Evolutionary conservation across 2,329 filamentous ascomycete genomes (phyloP).

Genomic region (Aspergillus felis): DNA sequence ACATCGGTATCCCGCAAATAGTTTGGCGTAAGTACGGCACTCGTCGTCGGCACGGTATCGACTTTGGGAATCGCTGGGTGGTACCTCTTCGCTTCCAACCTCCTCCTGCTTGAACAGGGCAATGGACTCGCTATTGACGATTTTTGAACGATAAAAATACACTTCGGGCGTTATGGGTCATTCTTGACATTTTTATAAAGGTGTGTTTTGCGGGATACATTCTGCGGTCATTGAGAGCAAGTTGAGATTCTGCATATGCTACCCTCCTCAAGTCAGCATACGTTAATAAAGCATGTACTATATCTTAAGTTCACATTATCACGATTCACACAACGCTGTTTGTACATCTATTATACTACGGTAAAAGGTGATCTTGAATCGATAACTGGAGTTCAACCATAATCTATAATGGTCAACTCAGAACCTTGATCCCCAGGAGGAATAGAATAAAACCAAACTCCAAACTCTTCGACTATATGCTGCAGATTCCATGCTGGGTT

Average conservation of each 20-base stretch:
- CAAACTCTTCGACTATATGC: no score
- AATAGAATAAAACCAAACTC: no score
- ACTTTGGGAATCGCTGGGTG: constrained; percentile 85
- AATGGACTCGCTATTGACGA: constrained; percentile 2
- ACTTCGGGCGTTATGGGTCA: constrained; percentile 7
- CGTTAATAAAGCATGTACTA: background rate
- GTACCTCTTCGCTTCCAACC: constrained; percentile 58
- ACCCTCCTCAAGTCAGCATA: background rate
- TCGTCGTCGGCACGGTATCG: constrained; percentile 75
- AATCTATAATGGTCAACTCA: no score
- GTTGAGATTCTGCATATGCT: background rate
- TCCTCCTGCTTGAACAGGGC: constrained; percentile 19
- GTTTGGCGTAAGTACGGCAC: constrained; percentile 84
- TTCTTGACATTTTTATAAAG: background rate
- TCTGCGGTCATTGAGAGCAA: background rate
- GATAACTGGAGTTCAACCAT: no score
- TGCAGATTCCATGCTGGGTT: no score
- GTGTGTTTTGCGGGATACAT: background rate
- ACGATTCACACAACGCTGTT: background rate
- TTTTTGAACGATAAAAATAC: constrained; percentile 8
- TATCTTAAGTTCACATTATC: background rate
- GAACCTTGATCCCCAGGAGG: no score
- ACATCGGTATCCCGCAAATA: constrained; percentile 77
- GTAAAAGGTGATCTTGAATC: no score
- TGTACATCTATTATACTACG: background rate